Base-by-base conservation (phyloP, 306 rosid species). In the Hippophae gyantsensis region DNA sequence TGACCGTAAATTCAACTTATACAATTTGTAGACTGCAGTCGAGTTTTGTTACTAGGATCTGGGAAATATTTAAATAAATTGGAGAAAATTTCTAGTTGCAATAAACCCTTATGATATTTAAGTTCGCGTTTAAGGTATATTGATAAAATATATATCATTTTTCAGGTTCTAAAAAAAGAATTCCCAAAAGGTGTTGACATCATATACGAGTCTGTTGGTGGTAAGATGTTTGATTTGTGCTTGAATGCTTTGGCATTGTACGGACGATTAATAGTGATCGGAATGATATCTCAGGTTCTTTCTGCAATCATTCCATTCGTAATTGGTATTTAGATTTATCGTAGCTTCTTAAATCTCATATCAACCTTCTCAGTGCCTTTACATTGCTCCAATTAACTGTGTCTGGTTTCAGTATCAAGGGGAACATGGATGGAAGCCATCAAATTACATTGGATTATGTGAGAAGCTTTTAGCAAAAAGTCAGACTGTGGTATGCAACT, bases 251-350 rank as follows among this genome's bases (percentile, higher is more conserved):
- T 90, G 78, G 98, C 86, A 41, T 66, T 83, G 61, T 74, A 83
- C 65, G 98, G 98, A 27, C 74, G 84, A 52, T 87, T 90, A 68
- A 76, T 90, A 60, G 82, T 90, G 69, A 87, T 90, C 48, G 98
- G 98, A 73, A 90, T 90, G 98, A 90, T 90, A 73, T 87, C 98
- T 74, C 96, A 90, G 96, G 98, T 90, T 58, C 54, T 48, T 65
- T 61, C 13, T 66, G 57, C 54, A 64, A 63, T 14, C 60, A 54
- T 6, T 63, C 10, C 26, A 43, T 32, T 46, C 25, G 6, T 23
- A 11, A 10, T 32, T 53, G 23, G 2, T 43, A 11, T 13, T 32
- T 43, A 57, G 49, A 43, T 55, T 7, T n/a, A 4, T 18, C 5
- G 3, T 57, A 10, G 23, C 50, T 11, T 62, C 32, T 32, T 7